Conservation (phyloP, 2,329 filamentous ascomycete genomes). For the Periconia macrospinosa region DNA sequence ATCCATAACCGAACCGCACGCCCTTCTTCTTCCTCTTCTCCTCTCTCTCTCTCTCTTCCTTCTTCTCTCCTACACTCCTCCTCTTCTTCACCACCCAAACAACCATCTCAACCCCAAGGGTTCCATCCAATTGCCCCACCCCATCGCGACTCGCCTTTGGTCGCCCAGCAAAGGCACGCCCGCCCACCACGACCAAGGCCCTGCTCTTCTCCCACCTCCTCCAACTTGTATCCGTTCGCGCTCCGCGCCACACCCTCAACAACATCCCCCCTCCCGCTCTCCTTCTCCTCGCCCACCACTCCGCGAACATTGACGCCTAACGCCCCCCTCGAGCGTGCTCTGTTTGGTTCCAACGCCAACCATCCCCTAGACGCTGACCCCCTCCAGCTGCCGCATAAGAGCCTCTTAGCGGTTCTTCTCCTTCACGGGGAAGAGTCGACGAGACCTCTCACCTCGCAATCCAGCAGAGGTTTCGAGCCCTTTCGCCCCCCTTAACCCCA, state of each 20-base stretch:
- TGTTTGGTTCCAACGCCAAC: constrained; percentile 48
- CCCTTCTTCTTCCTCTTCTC: constrained; percentile 8
- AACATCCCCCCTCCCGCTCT: constrained; percentile 48
- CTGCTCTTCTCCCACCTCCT: constrained; percentile 46
- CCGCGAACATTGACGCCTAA: constrained; percentile 34
- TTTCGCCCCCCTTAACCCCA: constrained; percentile 93
- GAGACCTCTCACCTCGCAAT: constrained; percentile 81
- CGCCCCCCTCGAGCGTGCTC: constrained; percentile 44
- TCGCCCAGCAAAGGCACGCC: constrained; percentile 45
- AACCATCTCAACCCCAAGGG: background rate
- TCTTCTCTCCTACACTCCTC: background rate
- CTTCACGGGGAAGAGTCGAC: constrained; percentile 98
- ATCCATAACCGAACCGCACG: constrained; percentile 16
- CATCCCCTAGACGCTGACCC: constrained; percentile 60
- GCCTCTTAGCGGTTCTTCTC: constrained; percentile 98
- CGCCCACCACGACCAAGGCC: constrained; percentile 49
- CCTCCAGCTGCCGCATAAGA: constrained; percentile 99
- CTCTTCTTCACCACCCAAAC: background rate
- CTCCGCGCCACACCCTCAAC: constrained; percentile 54
- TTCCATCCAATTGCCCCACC: background rate
- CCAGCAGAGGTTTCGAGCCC: constrained; percentile 85
- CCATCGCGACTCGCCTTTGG: constrained; percentile 40
- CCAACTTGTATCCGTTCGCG: constrained; percentile 51
- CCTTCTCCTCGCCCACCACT: constrained; percentile 2
- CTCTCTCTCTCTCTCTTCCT: constrained; percentile 9